A percentile compares a stretch with the other conserved stretches of the same genome.
Evolutionary conservation across 192 early-diverging fungal genomes (phyloP).

Genomic region (Entomortierella parvispora): DNA sequence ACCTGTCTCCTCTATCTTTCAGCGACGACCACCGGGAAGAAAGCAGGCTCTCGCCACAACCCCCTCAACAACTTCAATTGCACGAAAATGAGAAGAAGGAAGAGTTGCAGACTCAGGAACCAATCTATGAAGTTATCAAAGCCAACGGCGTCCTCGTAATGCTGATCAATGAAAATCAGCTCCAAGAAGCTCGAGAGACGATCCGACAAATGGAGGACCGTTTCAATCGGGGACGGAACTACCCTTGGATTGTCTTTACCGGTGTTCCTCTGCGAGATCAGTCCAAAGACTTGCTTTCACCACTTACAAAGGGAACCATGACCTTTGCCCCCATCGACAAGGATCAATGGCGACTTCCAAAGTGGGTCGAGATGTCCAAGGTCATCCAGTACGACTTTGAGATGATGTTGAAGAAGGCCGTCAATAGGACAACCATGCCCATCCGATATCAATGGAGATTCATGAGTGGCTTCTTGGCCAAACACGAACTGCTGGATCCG

Average conservation of each 20-base stretch:
- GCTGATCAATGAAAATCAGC: slow-evolving; percentile 61
- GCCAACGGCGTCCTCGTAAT: slow-evolving; percentile 60
- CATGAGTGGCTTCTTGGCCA: slow-evolving; percentile 60
- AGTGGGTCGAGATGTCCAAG: slow-evolving; percentile 52
- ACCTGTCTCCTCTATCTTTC: too few relatives aligned
- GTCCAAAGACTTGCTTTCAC: slow-evolving; percentile 56
- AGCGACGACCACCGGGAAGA: too few relatives aligned
- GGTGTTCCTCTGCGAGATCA: slow-evolving; percentile 67
- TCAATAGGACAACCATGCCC: slow-evolving; percentile 13
- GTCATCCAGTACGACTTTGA: slow-evolving; percentile 16
- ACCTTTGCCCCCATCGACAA: slow-evolving; percentile 60
- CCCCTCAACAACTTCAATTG: too few relatives aligned
- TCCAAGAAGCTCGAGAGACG: slow-evolving; percentile 57
- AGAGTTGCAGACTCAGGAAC: background rate
- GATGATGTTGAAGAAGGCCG: slow-evolving; percentile 8
- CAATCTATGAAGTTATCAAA: slow-evolving; percentile 14
- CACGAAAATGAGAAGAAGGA: background rate
- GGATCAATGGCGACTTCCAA: slow-evolving; percentile 64
- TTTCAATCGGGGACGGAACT: slow-evolving; percentile 71
- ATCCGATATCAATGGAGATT: slow-evolving; percentile 21
- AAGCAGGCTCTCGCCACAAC: too few relatives aligned
- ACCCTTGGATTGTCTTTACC: slow-evolving; percentile 81
- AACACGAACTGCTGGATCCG: slow-evolving; percentile 55
- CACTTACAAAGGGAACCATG: slow-evolving; percentile 53
- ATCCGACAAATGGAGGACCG: slow-evolving; percentile 70